Evolutionary conservation across 2,329 filamentous ascomycete species (phyloP).

Genomic region (Cordyceps cateniannulata): DNA sequence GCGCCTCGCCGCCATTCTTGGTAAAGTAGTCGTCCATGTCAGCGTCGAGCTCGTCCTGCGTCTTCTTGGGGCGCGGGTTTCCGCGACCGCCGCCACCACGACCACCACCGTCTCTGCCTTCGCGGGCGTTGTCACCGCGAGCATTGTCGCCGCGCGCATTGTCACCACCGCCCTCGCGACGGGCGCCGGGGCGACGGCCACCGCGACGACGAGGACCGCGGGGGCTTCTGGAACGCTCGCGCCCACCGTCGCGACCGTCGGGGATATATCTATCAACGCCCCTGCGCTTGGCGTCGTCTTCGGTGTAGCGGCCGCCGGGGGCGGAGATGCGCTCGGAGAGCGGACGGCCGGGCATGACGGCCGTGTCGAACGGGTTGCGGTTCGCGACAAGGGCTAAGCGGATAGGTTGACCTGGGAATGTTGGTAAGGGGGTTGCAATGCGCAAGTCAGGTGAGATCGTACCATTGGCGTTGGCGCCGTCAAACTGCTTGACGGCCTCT

Average conservation of each 20-base stretch:
- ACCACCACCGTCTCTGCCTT: conserved; percentile 23
- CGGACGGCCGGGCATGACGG: conserved; percentile 48
- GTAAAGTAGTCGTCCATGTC: conserved; percentile 95
- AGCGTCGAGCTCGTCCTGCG: conserved; percentile 85
- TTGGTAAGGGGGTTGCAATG: neutral
- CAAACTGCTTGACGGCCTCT: conserved; percentile 70
- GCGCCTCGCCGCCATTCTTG: conserved; percentile 25
- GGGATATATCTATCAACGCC: conserved; percentile 78
- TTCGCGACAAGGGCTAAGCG: conserved; percentile 58
- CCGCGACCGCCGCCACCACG: conserved; percentile 32
- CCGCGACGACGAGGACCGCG: conserved; percentile 28
- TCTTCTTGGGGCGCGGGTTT: conserved; percentile 66
- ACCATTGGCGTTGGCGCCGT: conserved; percentile 86
- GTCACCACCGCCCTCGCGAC: conserved; percentile 31
- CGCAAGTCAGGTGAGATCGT: conserved; percentile 15
- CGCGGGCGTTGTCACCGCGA: conserved; percentile 13
- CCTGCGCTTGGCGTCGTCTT: conserved; percentile 55
- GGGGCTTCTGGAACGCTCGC: conserved; percentile 53
- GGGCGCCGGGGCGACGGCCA: conserved; percentile 45
- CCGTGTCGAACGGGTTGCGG: conserved; percentile 52
- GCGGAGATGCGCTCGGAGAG: conserved; percentile 56
- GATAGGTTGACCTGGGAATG: conserved; percentile 64
- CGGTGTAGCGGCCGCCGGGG: conserved; percentile 43
- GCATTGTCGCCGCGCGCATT: conserved; percentile 13
- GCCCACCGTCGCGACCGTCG: conserved; percentile 35